phyloP scores from a whole-genome alignment of 2,329 filamentous ascomycete genomes.

The Colletotrichum echinochloae region DNA sequence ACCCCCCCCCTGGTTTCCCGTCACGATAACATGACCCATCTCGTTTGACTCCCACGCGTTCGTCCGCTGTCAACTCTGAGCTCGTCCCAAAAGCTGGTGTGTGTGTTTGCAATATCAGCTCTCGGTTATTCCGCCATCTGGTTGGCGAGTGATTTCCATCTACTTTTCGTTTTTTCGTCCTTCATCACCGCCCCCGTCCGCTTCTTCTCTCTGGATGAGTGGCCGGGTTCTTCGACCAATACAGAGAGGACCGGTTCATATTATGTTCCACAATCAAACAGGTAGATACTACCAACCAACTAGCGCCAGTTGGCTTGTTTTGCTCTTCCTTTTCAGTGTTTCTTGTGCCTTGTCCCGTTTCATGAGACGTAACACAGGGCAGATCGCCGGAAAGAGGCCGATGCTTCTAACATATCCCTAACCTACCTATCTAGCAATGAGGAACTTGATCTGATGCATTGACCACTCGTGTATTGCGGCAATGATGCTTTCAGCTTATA shows the following conservation, averaged over 20 bases:
- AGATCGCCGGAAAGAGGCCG: neutral
- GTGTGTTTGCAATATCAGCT: slow-evolving; percentile 44
- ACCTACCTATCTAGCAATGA: neutral
- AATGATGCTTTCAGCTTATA: neutral
- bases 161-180: neutral
- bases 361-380: neutral
- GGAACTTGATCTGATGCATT: neutral
- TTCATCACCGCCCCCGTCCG: neutral
- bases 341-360: neutral
- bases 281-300: no score
- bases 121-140: neutral
- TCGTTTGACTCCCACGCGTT: slow-evolving; percentile 11
- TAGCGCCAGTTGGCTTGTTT: neutral
- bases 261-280: neutral
- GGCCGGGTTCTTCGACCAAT: neutral
- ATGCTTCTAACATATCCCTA: neutral
- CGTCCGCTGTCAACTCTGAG: slow-evolving; percentile 30
- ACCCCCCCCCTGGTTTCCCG: slow-evolving; percentile 7
- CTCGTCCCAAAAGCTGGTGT: slow-evolving; percentile 47
- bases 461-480: neutral
- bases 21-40: slow-evolving; percentile 10
- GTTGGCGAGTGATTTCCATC: neutral
- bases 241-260: neutral
- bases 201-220: neutral
- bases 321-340: neutral